Base-by-base conservation (phyloP, 805 yeast species). In the Kuraishia floccosa region DNA sequence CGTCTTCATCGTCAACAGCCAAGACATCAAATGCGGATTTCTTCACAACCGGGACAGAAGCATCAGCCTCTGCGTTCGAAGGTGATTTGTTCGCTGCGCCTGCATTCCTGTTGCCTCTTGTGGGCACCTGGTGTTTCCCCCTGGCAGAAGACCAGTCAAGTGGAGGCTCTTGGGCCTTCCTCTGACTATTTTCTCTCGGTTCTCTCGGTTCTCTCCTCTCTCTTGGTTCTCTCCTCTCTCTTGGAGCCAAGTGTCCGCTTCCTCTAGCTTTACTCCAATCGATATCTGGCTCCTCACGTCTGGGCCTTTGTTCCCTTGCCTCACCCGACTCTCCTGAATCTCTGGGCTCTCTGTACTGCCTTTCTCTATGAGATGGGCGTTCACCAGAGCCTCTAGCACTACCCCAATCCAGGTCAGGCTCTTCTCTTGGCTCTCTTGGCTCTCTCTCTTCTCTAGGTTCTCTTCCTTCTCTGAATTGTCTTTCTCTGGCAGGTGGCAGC, bases 401-500 rank as follows among this genome's bases (percentile, higher is more conserved):
- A 32, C 65, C 59, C 74, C 83, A 75, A 52, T 78, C 84, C 33
- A 73, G 54, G 23, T 70, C 70, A 28, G 72, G 69, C 45, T 65
- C 76, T 42, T 63, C 71, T 41, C 52, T 46, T 28, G 36, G 47
- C 36, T 33, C 45, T 32, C 45, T 38, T 36, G 42, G 45, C 30
- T 39, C 53, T 47, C 41, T 37, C 23, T 37, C 38, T 38, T 47
- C 58, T 33, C 54, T 42, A 30, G 50, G 52, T 43, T 17, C 54
- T 44, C 30, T 47, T 40, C 38, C 47, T 32, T 51, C 36, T 8
- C 37, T 37, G n/a, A n/a, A n/a, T n/a, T n/a, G n/a, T 43, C 54
- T 30, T 24, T 28, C 17, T 14, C 23, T 15, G 12, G 17, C 30
- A 32, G 61, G 50, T 30, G 60, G 59, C 34, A 51, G 48, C 8